A percentile compares a stretch with the other conserved stretches of the same genome.
phyloP scores from a whole-genome alignment of 148 eudicot species.

The Dysphania ambrosioides region DNA sequence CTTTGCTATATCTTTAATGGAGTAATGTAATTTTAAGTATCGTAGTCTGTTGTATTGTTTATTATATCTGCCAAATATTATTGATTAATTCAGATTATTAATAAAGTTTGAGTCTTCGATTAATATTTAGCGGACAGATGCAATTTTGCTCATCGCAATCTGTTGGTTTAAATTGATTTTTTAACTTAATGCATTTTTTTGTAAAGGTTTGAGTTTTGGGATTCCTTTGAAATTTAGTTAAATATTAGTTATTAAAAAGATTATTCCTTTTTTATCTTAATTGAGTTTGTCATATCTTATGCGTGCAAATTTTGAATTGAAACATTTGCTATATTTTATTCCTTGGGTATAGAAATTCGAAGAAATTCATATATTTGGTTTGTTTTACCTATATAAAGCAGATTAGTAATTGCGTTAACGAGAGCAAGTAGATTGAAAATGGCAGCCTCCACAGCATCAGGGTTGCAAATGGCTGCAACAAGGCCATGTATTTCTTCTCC shows the following conservation, averaged over 20 bases:
- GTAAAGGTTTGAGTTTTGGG: no score
- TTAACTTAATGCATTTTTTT: background rate
- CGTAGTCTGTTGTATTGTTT: background rate
- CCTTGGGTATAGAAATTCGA: background rate
- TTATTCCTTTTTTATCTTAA: background rate
- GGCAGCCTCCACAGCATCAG: constrained; percentile 65
- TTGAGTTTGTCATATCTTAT: background rate
- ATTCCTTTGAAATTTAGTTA: background rate
- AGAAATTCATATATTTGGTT: background rate
- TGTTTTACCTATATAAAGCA: background rate
- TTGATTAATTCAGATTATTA: background rate
- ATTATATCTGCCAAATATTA: background rate
- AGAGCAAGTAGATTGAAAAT: constrained; percentile 34
- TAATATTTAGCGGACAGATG: no score
- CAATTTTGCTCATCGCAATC: no score
- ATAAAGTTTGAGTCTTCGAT: no score
- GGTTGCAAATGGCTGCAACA: constrained; percentile 53
- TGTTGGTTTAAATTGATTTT: no score
- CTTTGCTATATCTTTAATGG: background rate
- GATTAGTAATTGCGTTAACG: constrained; percentile 10
- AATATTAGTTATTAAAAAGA: no score
- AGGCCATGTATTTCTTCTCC: constrained; percentile 48
- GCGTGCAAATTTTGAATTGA: no score
- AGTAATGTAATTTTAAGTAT: background rate
- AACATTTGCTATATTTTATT: background rate